Evolutionary conservation across 2,329 filamentous ascomycete genomes (phyloP).

Genomic region (Fusarium sp.): DNA sequence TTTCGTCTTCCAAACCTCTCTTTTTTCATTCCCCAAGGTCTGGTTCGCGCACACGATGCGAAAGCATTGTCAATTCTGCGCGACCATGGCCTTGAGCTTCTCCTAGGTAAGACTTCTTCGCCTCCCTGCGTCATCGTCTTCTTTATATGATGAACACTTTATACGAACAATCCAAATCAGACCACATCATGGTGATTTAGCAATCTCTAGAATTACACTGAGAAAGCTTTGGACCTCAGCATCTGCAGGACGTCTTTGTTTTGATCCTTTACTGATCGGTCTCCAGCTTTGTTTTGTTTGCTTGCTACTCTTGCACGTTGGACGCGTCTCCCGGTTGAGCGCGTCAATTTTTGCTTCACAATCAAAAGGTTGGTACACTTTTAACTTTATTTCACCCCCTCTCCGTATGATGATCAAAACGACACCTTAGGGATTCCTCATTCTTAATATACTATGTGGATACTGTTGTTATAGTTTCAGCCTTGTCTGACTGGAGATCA

Average conservation of each 20-base stretch:
- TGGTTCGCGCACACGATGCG: slow-evolving; percentile 35
- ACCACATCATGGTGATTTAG: slow-evolving; percentile 66
- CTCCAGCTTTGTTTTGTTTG: slow-evolving; percentile 15
- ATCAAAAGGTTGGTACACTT: slow-evolving; percentile 60
- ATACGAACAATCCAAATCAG: slow-evolving; percentile 73
- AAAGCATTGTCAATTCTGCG: slow-evolving; percentile 35
- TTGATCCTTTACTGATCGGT: slow-evolving; percentile 31
- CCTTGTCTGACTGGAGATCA: slow-evolving; percentile 70
- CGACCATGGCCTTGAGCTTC: slow-evolving; percentile 22
- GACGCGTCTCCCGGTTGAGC: slow-evolving; percentile 13
- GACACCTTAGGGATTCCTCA: slow-evolving; percentile 75
- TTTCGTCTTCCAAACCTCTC: slow-evolving; percentile 27
- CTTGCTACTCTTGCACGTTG: slow-evolving; percentile 13
- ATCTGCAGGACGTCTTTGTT: slow-evolving; percentile 17
- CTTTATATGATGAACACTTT: slow-evolving; percentile 51
- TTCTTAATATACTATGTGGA: slow-evolving; percentile 74
- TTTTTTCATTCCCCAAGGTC: slow-evolving; percentile 41
- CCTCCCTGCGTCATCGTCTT: slow-evolving; percentile 10
- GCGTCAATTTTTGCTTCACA: slow-evolving; percentile 16
- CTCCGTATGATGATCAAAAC: slow-evolving; percentile 69
- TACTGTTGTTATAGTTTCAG: slow-evolving; percentile 71
- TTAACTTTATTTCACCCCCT: slow-evolving; percentile 24
- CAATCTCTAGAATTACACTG: slow-evolving; percentile 66
- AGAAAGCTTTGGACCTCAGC: slow-evolving; percentile 54
- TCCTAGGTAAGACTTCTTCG: slow-evolving; percentile 40